Percentiles rank a stretch among this genome's conserved stretches.
Conservation (phyloP, 768 basidiomycete species). For the Myochromella boudieri region DNA sequence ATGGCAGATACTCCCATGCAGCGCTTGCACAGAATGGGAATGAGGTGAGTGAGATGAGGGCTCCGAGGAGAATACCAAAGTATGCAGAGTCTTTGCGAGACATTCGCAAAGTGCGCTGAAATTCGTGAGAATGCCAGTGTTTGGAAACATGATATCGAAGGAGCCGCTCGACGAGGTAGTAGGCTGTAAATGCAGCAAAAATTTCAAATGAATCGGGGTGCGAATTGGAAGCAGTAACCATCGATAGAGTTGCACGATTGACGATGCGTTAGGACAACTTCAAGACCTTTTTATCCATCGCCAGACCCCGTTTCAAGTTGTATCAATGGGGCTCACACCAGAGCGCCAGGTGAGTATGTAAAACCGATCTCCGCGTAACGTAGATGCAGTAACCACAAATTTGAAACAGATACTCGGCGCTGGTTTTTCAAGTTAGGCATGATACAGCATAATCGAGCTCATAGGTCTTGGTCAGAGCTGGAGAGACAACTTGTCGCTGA, state of each 20-base stretch:
- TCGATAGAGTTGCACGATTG: too few species aligned
- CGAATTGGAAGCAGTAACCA: too few species aligned
- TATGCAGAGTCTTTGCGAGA: slow-evolving; percentile 1
- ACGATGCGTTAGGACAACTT: too few species aligned
- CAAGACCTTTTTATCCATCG: not conserved
- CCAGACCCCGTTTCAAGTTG: not conserved
- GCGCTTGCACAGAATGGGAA: slow-evolving; percentile 7
- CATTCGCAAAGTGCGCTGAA: slow-evolving; percentile 1
- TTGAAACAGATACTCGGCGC: too few species aligned
- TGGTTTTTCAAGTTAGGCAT: too few species aligned
- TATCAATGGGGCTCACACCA: too few species aligned
- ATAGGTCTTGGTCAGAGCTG: too few species aligned
- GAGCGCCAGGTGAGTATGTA: too few species aligned
- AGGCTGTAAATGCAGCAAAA: slow-evolving; percentile 6
- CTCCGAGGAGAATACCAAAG: slow-evolving; percentile 4
- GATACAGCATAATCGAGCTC: too few species aligned
- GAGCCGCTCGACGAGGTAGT: slow-evolving; percentile 2
- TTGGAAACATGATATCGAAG: not conserved
- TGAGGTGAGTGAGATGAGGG: not conserved
- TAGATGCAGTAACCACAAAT: too few species aligned
- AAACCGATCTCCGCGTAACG: too few species aligned
- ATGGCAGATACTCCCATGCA: not conserved
- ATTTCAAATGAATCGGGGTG: not conserved
- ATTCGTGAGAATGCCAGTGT: not conserved
- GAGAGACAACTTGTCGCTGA: too few species aligned